phyloP scores from a whole-genome alignment of 2,329 filamentous ascomycete species.

The Colletotrichum spinosum region DNA sequence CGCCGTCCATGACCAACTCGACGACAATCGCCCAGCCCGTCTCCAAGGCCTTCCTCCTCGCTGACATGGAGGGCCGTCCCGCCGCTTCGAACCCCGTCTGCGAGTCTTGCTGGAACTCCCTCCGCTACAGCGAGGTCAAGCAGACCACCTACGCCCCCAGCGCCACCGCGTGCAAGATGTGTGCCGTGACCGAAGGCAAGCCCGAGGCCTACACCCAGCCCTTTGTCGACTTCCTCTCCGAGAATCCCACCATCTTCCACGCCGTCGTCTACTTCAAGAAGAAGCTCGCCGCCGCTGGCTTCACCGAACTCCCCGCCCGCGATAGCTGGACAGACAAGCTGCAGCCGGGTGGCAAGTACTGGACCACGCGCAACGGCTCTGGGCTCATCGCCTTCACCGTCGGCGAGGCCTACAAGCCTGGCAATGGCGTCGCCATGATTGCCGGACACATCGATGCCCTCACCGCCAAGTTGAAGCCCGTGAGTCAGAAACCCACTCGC shows the following conservation, averaged over 20 bases:
- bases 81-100: slow-evolving; percentile 45
- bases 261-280: slow-evolving; percentile 82
- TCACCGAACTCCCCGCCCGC: slow-evolving; percentile 81
- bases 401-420: slow-evolving; percentile 82
- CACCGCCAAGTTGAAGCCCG: slow-evolving; percentile 90
- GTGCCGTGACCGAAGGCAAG: slow-evolving; percentile 53
- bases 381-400: slow-evolving; percentile 88
- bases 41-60: slow-evolving; percentile 59
- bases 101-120: slow-evolving; percentile 37
- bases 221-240: slow-evolving; percentile 87
- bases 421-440: slow-evolving; percentile 88
- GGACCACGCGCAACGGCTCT: slow-evolving; percentile 85
- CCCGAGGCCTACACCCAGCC: slow-evolving; percentile 81
- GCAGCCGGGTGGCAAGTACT: slow-evolving; percentile 88
- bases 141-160: slow-evolving; percentile 32
- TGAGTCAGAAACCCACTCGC: slow-evolving; percentile 85
- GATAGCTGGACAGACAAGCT: slow-evolving; percentile 81
- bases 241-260: slow-evolving; percentile 95
- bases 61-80: slow-evolving; percentile 53
- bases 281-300: slow-evolving; percentile 79
- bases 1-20: slow-evolving; percentile 44
- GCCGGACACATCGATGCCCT: slow-evolving; percentile 94
- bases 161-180: slow-evolving; percentile 49
- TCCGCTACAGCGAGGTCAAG: slow-evolving; percentile 34
- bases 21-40: slow-evolving; percentile 36